Base-by-base conservation (phyloP, 2,329 filamentous ascomycete genomes). In the Alternaria arborescens region DNA sequence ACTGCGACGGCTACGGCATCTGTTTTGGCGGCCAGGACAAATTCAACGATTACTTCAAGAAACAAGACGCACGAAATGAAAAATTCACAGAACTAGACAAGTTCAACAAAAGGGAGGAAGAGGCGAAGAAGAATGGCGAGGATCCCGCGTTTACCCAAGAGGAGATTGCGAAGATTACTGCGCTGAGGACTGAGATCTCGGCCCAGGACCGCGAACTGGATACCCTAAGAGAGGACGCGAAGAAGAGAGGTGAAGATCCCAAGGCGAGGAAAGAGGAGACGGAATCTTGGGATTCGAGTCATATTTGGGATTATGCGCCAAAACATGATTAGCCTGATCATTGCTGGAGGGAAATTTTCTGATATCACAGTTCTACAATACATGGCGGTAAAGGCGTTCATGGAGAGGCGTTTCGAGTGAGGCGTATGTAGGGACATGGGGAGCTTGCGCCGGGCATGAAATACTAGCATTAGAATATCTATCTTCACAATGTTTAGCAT, bases 1-100 rank as follows among this genome's bases (percentile, higher is more conserved):
- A 88, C 63, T 90, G 88, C 73, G 87, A 89, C 61, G 87, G 86
- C 5, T 90, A 87, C 61, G 88, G 88, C 0, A 77, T 88, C 16
- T 90, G 88, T 66, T 89, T 89, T 64, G 85, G 83, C 20, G 80
- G 80, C 3, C 79, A 82, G 28, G 73, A 80, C 14, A 78, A 82
- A 55, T 87, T 84, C 54, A 78, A 84, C 34, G 74, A 80, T 8
- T 88, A 81, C 71, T 82, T 85, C 55, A 80, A 82, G 54, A 71
- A 84, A 55, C 76, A 81, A 42, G 80, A 78, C 36, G 66, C 80
- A 38, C 78, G 79, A 55, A 75, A 81, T 22, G 74, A 79, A 28
- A 71, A 79, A 24, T 77, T 79, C 55, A 69, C 77, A 32, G 77
- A 83, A 62, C 61, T 85, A 43, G 68, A 77, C 5, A 62, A 42